Evolutionary conservation across 306 rosid species (phyloP).

Genomic region (Hylodesmum podocarpum): DNA sequence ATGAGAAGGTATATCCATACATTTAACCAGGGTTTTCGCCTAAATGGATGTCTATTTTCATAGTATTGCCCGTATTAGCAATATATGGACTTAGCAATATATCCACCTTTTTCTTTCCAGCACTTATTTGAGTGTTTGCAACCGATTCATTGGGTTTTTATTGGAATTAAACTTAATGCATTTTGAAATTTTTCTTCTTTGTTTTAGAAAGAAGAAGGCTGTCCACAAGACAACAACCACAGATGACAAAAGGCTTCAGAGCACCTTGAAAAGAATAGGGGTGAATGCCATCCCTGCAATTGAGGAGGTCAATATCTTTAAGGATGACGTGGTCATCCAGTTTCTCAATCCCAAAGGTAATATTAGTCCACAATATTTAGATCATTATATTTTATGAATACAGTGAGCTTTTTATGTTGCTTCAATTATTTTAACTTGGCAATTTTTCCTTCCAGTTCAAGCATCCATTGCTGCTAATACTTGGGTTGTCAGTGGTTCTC

Average conservation of each 20-base stretch:
- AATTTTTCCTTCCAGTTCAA: constrained; percentile 66
- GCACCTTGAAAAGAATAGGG: constrained; percentile 97
- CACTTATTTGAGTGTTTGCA: background rate
- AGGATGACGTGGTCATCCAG: constrained; percentile 96
- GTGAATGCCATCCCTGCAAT: constrained; percentile 95
- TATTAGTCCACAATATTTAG: background rate
- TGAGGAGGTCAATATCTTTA: constrained; percentile 94
- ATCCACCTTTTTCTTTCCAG: too few relatives aligned
- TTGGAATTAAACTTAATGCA: background rate
- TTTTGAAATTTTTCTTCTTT: background rate
- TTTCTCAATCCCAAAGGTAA: constrained; percentile 89
- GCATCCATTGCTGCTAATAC: constrained; percentile 98
- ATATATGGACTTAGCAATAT: background rate
- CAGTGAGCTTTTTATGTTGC: background rate
- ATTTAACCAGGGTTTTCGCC: background rate
- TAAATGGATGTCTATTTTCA: background rate
- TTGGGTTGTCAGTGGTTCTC: constrained; percentile 97
- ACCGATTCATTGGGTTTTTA: background rate
- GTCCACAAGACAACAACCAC: constrained; percentile 98
- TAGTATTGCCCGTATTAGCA: background rate
- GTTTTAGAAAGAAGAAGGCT: constrained; percentile 94
- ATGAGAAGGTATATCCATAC: constrained; percentile 64
- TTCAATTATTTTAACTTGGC: background rate
- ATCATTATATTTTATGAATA: background rate
- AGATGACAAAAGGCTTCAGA: constrained; percentile 96